phyloP scores from a whole-genome alignment of 2,329 filamentous ascomycete genomes.

The Venturia carpophila region DNA sequence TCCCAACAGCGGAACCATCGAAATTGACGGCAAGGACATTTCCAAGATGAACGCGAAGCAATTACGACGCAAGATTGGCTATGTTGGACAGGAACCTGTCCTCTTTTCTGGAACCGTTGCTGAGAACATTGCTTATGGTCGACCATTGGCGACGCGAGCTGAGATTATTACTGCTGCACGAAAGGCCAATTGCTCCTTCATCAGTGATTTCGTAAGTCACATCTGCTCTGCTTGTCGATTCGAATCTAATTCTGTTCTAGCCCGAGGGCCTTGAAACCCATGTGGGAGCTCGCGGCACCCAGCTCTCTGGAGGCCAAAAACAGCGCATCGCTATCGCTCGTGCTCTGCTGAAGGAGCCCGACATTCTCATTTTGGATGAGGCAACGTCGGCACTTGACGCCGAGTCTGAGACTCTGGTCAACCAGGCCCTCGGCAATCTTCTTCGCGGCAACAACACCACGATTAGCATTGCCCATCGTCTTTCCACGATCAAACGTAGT shows the following conservation, averaged over 20 bases:
- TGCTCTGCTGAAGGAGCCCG: slow-evolving; percentile 87
- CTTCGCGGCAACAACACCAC: slow-evolving; percentile 80
- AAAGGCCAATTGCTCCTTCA: slow-evolving; percentile 93
- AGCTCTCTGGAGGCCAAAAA: slow-evolving; percentile 93
- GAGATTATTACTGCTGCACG: slow-evolving; percentile 83
- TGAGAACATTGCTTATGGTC: slow-evolving; percentile 88
- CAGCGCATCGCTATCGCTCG: slow-evolving; percentile 96
- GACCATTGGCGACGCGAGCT: slow-evolving; percentile 64
- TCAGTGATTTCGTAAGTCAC: slow-evolving; percentile 73
- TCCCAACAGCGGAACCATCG: slow-evolving; percentile 67
- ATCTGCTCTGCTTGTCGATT: neutral
- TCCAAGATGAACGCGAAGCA: slow-evolving; percentile 87
- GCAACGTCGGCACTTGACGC: slow-evolving; percentile 90
- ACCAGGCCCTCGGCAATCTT: slow-evolving; percentile 74
- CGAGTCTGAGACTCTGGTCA: slow-evolving; percentile 93
- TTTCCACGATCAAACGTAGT: slow-evolving; percentile 93
- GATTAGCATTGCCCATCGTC: slow-evolving; percentile 91
- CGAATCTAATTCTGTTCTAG: slow-evolving; percentile 28
- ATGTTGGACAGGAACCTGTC: slow-evolving; percentile 93
- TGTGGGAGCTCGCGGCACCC: slow-evolving; percentile 84
- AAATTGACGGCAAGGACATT: slow-evolving; percentile 78
- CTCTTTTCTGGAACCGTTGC: slow-evolving; percentile 79
- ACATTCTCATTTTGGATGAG: slow-evolving; percentile 95
- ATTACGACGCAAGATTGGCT: slow-evolving; percentile 81
- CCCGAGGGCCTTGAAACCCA: slow-evolving; percentile 91